A percentile compares a stretch with the other conserved stretches of the same genome.
These are phyloP conservation scores for Guadua angustifolia DNA, from an alignment of 176 grass and related monocot genomes.

Conservation along the genomic window DNA sequence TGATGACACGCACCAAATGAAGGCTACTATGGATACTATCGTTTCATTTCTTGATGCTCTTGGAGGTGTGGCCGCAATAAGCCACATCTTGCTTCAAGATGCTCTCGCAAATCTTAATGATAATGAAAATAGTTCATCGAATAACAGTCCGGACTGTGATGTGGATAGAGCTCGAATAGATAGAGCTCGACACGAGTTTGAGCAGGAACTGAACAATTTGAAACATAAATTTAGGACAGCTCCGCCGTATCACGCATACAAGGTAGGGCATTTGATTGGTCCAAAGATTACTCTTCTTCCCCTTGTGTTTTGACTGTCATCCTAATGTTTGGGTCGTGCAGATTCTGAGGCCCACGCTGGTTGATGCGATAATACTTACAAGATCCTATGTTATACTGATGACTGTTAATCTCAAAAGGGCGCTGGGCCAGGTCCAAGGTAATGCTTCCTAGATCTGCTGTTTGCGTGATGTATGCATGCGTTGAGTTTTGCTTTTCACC, in stretches of 20 bases:
- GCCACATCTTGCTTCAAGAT: conserved; percentile 26
- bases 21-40: background rate
- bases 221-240: background rate
- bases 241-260: background rate
- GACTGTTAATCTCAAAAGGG: too few relatives aligned
- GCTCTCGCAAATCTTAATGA: background rate
- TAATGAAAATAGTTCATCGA: background rate
- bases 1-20: background rate
- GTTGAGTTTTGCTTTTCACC: background rate
- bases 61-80: background rate
- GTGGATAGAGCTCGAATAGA: background rate
- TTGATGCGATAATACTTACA: background rate
- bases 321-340: conserved; percentile 17
- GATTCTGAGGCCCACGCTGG: background rate
- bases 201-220: conserved; percentile 7
- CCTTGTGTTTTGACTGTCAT: background rate
- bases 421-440: too few relatives aligned
- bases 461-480: background rate
- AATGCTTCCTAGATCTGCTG: background rate
- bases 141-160: background rate
- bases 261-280: background rate
- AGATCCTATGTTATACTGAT: too few relatives aligned
- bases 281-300: background rate
- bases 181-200: background rate
- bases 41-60: conserved; percentile 10